Evolutionary conservation across 2,329 filamentous ascomycete species (phyloP), one percentile per base, ranked within the genome.

Genomic region (Colletotrichum theobromicola): DNA sequence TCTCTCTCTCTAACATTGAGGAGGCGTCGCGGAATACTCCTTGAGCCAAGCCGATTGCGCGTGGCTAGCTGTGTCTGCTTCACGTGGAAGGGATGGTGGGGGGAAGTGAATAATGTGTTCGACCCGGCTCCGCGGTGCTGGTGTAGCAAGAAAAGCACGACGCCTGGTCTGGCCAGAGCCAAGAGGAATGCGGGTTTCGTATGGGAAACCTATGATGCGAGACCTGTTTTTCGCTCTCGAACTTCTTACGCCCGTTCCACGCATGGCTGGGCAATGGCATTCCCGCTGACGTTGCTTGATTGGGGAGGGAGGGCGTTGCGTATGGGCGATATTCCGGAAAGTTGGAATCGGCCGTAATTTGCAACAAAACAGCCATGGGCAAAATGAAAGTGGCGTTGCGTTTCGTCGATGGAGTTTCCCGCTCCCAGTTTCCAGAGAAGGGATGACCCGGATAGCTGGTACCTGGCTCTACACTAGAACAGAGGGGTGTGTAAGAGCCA

Each of bases 371-470:
- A 50, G 42, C n/a, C 42, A 50, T n/a, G 58, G 34, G 18, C 13
- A 34, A 42, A 34, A 42, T 72, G 34, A 28, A 26, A 26, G 50
- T 65, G 60, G 50, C 50, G 46, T 37, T 58, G 53, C 28, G 57
- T n/a, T 61, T 61, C 30, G 67, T 24, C 10, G 21, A 35, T 37
- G 35, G 35, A 34, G 42, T 42, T 46, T 21, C 46, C 28, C 34
- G 28, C 53, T 73, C 26, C 70, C 58, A 26, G 58, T 65, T 55
- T 70, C 18, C 30, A 61, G 50, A 26, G 34, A 60, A 64, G 55
- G 57, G 32, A 32, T n/a, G 58, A 70, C 60, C 71, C 71, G 60
- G 60, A 64, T 35, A 70, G 60, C 71, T 50, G 71, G 71, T 64
- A 70, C 34, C 42, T 62, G 34, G 21, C 34, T 62, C 60, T 62